A percentile compares a stretch with the other conserved stretches of the same genome.
phyloP scores from a whole-genome alignment of 1,284 basidiomycete species.

The Tranzscheliella williamsii region DNA sequence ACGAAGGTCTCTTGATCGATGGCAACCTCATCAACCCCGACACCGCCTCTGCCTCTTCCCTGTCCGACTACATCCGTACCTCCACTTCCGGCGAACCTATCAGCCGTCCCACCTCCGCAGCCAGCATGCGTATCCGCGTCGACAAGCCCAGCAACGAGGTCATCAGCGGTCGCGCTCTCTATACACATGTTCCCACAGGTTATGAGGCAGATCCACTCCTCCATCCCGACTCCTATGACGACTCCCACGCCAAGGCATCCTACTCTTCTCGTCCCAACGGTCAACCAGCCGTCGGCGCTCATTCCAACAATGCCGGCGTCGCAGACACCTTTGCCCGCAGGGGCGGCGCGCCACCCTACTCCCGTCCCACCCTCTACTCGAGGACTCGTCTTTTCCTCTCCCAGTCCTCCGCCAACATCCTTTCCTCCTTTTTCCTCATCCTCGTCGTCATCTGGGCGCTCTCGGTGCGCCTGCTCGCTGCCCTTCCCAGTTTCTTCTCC shows the following conservation, averaged over 20 bases:
- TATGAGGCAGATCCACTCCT: slow-evolving; percentile 46
- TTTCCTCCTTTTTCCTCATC: slow-evolving; percentile 66
- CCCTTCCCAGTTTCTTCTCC: slow-evolving; percentile 30
- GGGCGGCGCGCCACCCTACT: slow-evolving; percentile 47
- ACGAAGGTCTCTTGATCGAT: slow-evolving; percentile 19
- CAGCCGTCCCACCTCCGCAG: slow-evolving; percentile 42
- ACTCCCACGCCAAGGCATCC: neutral
- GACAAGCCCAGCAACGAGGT: slow-evolving; percentile 44
- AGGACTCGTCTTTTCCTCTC: slow-evolving; percentile 61
- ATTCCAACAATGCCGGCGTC: neutral
- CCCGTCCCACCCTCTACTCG: slow-evolving; percentile 42
- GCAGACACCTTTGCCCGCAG: slow-evolving; percentile 37
- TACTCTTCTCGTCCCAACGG: neutral
- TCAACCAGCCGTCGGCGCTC: neutral
- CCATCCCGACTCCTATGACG: slow-evolving; percentile 11
- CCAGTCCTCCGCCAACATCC: slow-evolving; percentile 64
- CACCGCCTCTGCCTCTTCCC: slow-evolving; percentile 19
- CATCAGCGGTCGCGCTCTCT: slow-evolving; percentile 43
- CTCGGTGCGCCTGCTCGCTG: slow-evolving; percentile 30
- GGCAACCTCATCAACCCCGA: slow-evolving; percentile 26
- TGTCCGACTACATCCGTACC: slow-evolving; percentile 27
- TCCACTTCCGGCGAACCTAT: slow-evolving; percentile 25
- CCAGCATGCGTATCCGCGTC: slow-evolving; percentile 50
- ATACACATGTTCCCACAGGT: slow-evolving; percentile 44
- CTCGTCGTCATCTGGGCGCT: slow-evolving; percentile 62